Conservation (phyloP, 139 green algal genomes). For the Coelastrella sp. region DNA sequence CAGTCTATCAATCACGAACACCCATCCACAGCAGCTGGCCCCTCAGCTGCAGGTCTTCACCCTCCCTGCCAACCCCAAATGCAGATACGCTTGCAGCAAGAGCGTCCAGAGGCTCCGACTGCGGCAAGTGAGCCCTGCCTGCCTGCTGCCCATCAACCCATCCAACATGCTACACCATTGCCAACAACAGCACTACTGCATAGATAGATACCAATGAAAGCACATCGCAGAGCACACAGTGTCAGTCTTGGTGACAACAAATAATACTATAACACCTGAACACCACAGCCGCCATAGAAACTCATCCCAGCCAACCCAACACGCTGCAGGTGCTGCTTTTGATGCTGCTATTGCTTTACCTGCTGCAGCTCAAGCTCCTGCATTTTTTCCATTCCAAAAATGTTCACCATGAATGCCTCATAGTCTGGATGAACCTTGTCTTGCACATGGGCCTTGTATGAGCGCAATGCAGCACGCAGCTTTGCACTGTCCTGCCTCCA, state of each 20-base stretch:
- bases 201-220: too few relatives aligned
- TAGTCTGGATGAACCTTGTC: conserved; percentile 32
- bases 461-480: conserved; percentile 30
- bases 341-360: neutral
- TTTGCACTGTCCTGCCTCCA: conserved; percentile 40
- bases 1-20: neutral
- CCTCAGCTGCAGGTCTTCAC: neutral
- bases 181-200: neutral
- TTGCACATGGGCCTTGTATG: conserved; percentile 39
- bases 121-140: neutral
- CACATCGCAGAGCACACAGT: neutral
- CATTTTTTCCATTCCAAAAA: conserved; percentile 50
- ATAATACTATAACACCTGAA: too few relatives aligned
- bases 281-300: too few relatives aligned
- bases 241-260: too few relatives aligned
- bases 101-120: neutral
- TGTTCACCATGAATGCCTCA: conserved; percentile 39
- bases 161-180: neutral
- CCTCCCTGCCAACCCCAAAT: neutral
- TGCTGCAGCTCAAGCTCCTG: conserved; percentile 30
- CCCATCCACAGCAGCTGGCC: neutral
- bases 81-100: too few relatives aligned
- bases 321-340: neutral
- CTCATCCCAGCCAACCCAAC: neutral
- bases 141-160: neutral